Base-by-base conservation (phyloP, 2,329 filamentous ascomycete species). In the Penicillium sp. region DNA sequence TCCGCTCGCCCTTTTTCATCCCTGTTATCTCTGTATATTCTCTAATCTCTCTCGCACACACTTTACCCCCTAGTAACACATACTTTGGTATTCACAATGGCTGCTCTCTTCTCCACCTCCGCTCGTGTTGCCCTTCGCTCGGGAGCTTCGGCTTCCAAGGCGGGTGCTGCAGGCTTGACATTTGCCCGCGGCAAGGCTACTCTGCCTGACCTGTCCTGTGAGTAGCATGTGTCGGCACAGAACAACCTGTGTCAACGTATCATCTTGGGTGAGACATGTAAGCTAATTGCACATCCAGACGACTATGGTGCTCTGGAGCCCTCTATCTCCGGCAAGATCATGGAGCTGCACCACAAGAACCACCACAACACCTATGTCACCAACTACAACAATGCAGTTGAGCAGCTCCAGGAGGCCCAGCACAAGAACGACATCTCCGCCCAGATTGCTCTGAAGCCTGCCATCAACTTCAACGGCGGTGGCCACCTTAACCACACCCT, bases 251-350 rank as follows among this genome's bases (percentile, higher is more conserved):
- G 15, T 20, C 33, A 37, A 12, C 12, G 3, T 37, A 7, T 20
- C 20, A 20, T 9, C 15, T 3, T 20, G 6, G 33, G 32, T 23
- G 8, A 15, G n/a, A 20, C 8, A 43, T 9, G 31, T 24, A 20
- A 18, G 40, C 52, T 59, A 41, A 58, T 40, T 23, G 28, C 13
- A 9, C 31, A 28, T 24, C 13, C 10, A 95, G 92, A 97, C 71
- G 93, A 96, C 80, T 98, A 96, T 73, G 89, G 87, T 69, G 93
- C 91, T 45, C 89, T 98, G 64, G 93, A 98, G 77, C 82, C 81
- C 60, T 72, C 80, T 68, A 81, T 95, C 76, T 91, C 87, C 42
- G 87, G 87, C 71, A 83, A 93, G 75, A 95, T 95, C 78, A 95
- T 95, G 91, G 88, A 95, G 77, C 82, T 95, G 40, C 91, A 95